These are phyloP conservation scores for Moesziomyces antarcticus DNA, from an alignment of 1,284 basidiomycete species.

Conservation along the genomic window DNA sequence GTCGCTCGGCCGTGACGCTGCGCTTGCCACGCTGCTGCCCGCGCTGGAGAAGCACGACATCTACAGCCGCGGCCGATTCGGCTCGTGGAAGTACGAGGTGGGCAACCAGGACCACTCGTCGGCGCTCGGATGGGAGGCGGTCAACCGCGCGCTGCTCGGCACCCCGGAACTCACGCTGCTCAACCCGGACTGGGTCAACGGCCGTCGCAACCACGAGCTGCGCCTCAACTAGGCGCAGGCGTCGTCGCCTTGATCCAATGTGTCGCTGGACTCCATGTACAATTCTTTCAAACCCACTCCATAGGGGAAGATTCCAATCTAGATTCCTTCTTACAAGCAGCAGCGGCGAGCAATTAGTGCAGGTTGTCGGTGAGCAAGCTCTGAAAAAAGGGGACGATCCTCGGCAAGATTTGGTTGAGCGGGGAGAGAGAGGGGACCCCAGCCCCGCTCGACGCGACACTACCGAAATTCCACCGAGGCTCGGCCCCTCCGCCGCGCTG, in stretches of 20 bases:
- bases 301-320: background rate
- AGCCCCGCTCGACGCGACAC: background rate
- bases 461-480: constrained; percentile 33
- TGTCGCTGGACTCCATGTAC: background rate
- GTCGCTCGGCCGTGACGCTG: constrained; percentile 70
- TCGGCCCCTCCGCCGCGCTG: background rate
- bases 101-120: constrained; percentile 73
- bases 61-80: constrained; percentile 71
- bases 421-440: constrained; percentile 2
- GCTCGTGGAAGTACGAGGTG: constrained; percentile 72
- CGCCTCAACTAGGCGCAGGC: constrained; percentile 51
- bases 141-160: constrained; percentile 70
- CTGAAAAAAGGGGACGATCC: constrained; percentile 2
- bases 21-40: constrained; percentile 70
- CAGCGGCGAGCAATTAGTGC: too few relatives aligned
- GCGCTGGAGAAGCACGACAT: constrained; percentile 70
- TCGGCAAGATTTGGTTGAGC: constrained; percentile 13
- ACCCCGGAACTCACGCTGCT: constrained; percentile 70
- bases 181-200: constrained; percentile 70
- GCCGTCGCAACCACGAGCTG: constrained; percentile 69
- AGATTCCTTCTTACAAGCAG: background rate
- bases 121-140: constrained; percentile 72
- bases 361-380: background rate
- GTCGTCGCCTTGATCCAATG: too few relatives aligned
- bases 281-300: too few relatives aligned